These are phyloP conservation scores for Apiospora aurea DNA, from an alignment of 2,329 filamentous ascomycete species.

Conservation along the genomic window DNA sequence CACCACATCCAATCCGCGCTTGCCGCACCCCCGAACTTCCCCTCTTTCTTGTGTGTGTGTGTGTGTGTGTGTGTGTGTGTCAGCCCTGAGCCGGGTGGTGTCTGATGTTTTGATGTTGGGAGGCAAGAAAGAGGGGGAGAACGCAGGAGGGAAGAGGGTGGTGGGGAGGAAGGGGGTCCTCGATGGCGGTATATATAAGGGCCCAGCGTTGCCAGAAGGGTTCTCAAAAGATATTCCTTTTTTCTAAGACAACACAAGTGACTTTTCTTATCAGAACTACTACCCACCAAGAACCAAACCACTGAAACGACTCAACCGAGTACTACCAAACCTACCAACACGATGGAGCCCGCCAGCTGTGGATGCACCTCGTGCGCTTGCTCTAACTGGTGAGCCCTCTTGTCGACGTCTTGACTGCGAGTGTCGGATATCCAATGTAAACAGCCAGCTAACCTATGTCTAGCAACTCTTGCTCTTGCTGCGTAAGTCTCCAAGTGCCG, in stretches of 20 bases:
- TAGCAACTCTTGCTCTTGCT: constrained; percentile 39
- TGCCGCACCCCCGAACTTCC: background rate
- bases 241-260: background rate
- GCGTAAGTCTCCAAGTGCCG: constrained; percentile 28
- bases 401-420: background rate
- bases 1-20: background rate
- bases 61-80: background rate
- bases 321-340: constrained; percentile 2
- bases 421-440: background rate
- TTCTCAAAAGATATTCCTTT: constrained; percentile 11
- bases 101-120: background rate
- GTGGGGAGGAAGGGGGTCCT: background rate
- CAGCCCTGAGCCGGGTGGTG: background rate
- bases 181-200: constrained; percentile 17
- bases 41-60: constrained; percentile 1
- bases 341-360: constrained; percentile 28
- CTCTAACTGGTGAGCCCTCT: constrained; percentile 35
- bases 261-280: background rate
- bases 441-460: background rate
- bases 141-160: background rate
- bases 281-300: constrained; percentile 12
- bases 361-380: constrained; percentile 39
- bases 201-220: constrained; percentile 11
- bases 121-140: background rate
- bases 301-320: background rate